Evolutionary conservation across 805 yeast species (phyloP).

Genomic region (Ogataea pignaliae): DNA sequence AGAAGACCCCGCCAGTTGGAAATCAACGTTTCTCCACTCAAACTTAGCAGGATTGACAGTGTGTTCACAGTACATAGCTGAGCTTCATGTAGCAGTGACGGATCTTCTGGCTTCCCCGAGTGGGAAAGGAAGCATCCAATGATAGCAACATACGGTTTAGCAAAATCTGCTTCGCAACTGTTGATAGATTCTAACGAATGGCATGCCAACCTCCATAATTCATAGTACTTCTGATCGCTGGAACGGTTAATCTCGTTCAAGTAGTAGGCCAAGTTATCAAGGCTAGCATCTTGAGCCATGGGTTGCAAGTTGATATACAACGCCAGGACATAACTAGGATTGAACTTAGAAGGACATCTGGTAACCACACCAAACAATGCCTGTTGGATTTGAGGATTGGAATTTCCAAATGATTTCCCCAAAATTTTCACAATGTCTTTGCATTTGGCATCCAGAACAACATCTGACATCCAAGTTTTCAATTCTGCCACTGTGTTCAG

Average conservation of each 20-base stretch:
- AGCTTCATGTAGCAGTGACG: constrained; percentile 12
- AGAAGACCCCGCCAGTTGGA: constrained; percentile 4
- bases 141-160: neutral
- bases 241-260: constrained; percentile 3
- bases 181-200: neutral
- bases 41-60: constrained; percentile 25
- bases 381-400: constrained; percentile 4
- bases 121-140: too few relatives aligned
- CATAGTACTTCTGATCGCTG: constrained; percentile 1
- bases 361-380: constrained; percentile 16
- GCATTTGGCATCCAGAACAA: neutral
- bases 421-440: constrained; percentile 9
- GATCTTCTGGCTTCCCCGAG: neutral
- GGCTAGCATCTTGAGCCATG: too few relatives aligned
- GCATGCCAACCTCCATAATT: constrained; percentile 8
- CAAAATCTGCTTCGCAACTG: neutral
- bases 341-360: constrained; percentile 5
- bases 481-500: constrained; percentile 11
- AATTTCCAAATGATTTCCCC: constrained; percentile 1
- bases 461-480: constrained; percentile 1
- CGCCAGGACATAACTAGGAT: constrained; percentile 17
- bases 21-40: neutral
- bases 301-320: constrained; percentile 16
- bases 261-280: neutral
- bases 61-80: constrained; percentile 21